A percentile compares a stretch with the other conserved stretches of the same genome.
Evolutionary conservation across 2,329 filamentous ascomycete species (phyloP).

Genomic region (Pleomassaria siparia): DNA sequence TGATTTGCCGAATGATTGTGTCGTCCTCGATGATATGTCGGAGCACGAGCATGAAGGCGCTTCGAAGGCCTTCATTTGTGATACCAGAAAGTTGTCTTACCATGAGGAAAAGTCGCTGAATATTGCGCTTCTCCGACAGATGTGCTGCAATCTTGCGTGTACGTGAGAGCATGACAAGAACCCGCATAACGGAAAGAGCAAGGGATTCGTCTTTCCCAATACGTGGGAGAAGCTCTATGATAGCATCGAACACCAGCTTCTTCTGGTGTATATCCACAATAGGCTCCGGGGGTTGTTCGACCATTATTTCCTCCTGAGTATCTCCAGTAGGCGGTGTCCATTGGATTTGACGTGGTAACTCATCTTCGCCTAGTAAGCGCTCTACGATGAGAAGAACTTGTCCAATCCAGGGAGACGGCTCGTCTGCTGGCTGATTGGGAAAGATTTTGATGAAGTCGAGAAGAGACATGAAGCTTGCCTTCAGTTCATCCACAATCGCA

Average conservation of each 20-base stretch:
- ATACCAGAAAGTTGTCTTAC: constrained; percentile 84
- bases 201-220: constrained; percentile 85
- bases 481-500: constrained; percentile 71
- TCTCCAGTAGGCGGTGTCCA: constrained; percentile 64
- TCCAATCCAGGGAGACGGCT: constrained; percentile 88
- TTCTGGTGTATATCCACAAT: constrained; percentile 68
- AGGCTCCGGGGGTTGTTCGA: constrained; percentile 62
- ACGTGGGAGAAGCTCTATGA: constrained; percentile 82
- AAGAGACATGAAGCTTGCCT: constrained; percentile 74
- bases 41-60: constrained; percentile 79
- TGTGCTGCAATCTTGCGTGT: constrained; percentile 71
- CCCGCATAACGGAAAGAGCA: constrained; percentile 78
- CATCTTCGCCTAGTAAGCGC: constrained; percentile 84
- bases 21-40: constrained; percentile 95
- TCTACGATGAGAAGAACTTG: constrained; percentile 89
- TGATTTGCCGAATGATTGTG: constrained; percentile 84
- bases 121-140: constrained; percentile 83
- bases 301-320: constrained; percentile 51
- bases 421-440: constrained; percentile 67
- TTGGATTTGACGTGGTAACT: constrained; percentile 71
- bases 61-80: constrained; percentile 73
- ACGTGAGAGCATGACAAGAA: constrained; percentile 86
- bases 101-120: constrained; percentile 92
- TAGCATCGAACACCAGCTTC: constrained; percentile 68
- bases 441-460: constrained; percentile 76